These are phyloP conservation scores for Linderniella brevidens DNA, from an alignment of 257 asterid species.

Conservation along the genomic window DNA sequence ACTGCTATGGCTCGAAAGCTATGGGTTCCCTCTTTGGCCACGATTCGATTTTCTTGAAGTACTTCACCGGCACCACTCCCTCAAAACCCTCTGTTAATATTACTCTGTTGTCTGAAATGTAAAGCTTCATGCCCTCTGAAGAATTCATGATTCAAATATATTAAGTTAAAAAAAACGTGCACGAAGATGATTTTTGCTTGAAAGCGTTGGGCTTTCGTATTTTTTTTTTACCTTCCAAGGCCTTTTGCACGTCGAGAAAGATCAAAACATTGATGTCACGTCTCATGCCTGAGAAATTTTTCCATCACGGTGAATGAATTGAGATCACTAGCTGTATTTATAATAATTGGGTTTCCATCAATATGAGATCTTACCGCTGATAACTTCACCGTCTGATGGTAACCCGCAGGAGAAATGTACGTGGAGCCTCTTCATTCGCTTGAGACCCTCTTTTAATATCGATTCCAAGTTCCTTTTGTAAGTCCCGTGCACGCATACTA, in stretches of 20 bases:
- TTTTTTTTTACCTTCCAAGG: constrained; percentile 50
- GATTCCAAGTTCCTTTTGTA: constrained; percentile 63
- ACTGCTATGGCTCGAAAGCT: constrained; percentile 15
- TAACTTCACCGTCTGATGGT: constrained; percentile 73
- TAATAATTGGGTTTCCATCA: background rate
- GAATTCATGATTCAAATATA: background rate
- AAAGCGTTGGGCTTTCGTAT: background rate
- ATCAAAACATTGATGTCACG: constrained; percentile 50
- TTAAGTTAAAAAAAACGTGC: background rate
- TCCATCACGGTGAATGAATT: too few relatives aligned
- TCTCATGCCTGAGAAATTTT: constrained; percentile 57
- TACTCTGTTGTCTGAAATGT: constrained; percentile 76
- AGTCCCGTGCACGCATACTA: constrained; percentile 96
- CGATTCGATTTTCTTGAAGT: constrained; percentile 63
- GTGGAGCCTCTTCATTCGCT: constrained; percentile 81
- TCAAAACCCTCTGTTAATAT: constrained; percentile 84
- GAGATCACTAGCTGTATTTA: background rate
- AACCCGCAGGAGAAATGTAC: constrained; percentile 89
- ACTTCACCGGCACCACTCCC: constrained; percentile 64
- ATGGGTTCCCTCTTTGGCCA: constrained; percentile 65
- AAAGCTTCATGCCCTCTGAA: constrained; percentile 84
- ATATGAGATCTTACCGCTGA: constrained; percentile 53
- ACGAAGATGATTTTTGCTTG: background rate
- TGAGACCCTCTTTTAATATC: constrained; percentile 66
- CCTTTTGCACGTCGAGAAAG: constrained; percentile 70